A percentile compares a stretch with the other conserved stretches of the same genome.
phyloP scores from a whole-genome alignment of 1,284 basidiomycete genomes.

The Hemileia vastatrix region DNA sequence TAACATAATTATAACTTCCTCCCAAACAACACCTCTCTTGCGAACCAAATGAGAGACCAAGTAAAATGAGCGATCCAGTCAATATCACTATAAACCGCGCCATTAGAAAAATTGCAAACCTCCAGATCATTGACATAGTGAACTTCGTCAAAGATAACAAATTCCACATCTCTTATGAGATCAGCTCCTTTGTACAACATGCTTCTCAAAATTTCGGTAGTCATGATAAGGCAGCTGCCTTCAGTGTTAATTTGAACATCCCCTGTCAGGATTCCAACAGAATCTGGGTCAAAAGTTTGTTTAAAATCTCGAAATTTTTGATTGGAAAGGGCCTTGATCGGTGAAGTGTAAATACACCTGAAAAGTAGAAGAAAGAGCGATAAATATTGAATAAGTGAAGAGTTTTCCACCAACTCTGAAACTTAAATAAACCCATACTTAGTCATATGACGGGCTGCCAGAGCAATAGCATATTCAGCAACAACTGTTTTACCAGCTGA shows the following conservation, averaged over 20 bases:
- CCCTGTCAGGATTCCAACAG: constrained; percentile 93
- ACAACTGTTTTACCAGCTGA: constrained; percentile 99
- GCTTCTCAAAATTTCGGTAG: constrained; percentile 92
- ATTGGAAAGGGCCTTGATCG: constrained; percentile 97
- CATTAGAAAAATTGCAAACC: constrained; percentile 57
- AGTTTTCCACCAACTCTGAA: background rate
- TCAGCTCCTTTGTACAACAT: constrained; percentile 99
- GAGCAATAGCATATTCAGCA: constrained; percentile 94
- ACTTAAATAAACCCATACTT: constrained; percentile 51
- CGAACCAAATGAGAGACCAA: constrained; percentile 2
- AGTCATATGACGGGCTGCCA: constrained; percentile 97
- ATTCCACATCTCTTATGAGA: constrained; percentile 95
- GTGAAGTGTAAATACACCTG: constrained; percentile 96
- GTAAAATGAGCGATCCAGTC: constrained; percentile 12
- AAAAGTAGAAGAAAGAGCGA: background rate
- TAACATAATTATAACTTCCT: constrained; percentile 99
- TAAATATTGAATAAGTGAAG: background rate
- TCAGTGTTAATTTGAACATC: constrained; percentile 99
- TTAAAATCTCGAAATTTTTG: constrained; percentile 99
- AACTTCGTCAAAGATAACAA: constrained; percentile 99
- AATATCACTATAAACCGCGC: background rate
- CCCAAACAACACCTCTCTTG: constrained; percentile 99
- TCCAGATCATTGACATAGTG: constrained; percentile 99
- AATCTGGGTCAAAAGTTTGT: constrained; percentile 80
- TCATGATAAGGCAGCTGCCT: constrained; percentile 80